Evolutionary conservation across 345 rosid genomes (phyloP).

Genomic region (Zanthoxylum bungeanum): DNA sequence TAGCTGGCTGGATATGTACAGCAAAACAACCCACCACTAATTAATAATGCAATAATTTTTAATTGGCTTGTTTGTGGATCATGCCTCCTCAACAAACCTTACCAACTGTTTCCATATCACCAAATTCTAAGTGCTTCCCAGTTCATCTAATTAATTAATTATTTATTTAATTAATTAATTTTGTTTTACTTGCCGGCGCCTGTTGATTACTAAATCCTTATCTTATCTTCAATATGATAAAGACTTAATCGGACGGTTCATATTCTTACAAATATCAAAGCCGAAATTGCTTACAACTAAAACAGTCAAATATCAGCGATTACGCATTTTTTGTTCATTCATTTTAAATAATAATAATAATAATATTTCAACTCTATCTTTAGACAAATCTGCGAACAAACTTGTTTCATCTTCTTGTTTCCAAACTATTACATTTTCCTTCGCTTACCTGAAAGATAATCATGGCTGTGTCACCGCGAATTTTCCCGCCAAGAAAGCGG

Average conservation of each 20-base stretch:
- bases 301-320: slow-evolving; percentile 23
- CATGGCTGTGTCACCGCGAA: slow-evolving; percentile 63
- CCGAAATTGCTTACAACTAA: background rate
- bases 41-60: too few species aligned
- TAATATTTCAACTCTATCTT: background rate
- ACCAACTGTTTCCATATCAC: too few species aligned
- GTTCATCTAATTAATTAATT: slow-evolving; percentile 9
- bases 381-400: slow-evolving; percentile 19
- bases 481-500: slow-evolving; percentile 65
- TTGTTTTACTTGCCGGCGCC: background rate
- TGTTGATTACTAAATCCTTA: too few species aligned
- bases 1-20: too few species aligned
- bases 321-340: background rate
- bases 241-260: too few species aligned
- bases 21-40: too few species aligned
- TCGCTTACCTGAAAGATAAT: background rate
- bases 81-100: slow-evolving; percentile 21
- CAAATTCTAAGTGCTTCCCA: slow-evolving; percentile 26
- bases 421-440: too few species aligned
- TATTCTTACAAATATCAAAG: background rate
- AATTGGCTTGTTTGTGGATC: slow-evolving; percentile 8
- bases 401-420: too few species aligned
- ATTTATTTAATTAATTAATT: background rate
- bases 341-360: background rate
- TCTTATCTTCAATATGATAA: too few species aligned